Evolutionary conservation across 2,329 filamentous ascomycete genomes (phyloP), one percentile per base, ranked within the genome.

Genomic region (Curvularia spicifera): DNA sequence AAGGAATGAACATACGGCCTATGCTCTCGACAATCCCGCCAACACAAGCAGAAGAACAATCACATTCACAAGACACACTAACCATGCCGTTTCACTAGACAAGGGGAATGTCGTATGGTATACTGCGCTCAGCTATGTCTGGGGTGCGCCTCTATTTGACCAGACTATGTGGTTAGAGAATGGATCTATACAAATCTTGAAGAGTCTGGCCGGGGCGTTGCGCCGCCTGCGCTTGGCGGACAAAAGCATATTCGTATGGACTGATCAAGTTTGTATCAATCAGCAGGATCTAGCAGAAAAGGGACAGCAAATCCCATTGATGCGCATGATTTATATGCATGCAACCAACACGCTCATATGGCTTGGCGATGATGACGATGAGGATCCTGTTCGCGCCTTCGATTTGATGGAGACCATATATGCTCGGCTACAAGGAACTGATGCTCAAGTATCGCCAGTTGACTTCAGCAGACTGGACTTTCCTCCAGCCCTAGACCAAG

Each of bases 301-400:
- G 47, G 64, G 56, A 37, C 49, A 63, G 24, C 69, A 72, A 45
- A 67, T 72, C 9, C 65, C 70, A 1, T 29, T 72, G 10, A 73
- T 72, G 71, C 59, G 57, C 5, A 28, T 58, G 47, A 64, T 73
- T 7, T 72, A 73, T 24, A 60, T 51, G 7, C 59, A 68, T 40
- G 69, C 71, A 12, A 67, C 66, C 1, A 70, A 65, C n/a, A 70
- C 68, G 0, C 35, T 69, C n/a, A 66, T 73, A 28, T 73, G 70
- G 70, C 52, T 73, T 7, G 69, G 69, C 20, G 64, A 69, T 12
- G 65, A 67, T 1, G 59, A 60, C 6, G 61, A 40, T 3, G 55
- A 66, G n/a, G 55, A 63, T 9, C 54, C 64, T 4, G 9, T 39
- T 0, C 48, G 65, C 29, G 66, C 68, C 1, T 62, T 72, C 20